Evolutionary conservation across 305 asterid genomes (phyloP).

Genomic region (Fraxinus nigra): DNA sequence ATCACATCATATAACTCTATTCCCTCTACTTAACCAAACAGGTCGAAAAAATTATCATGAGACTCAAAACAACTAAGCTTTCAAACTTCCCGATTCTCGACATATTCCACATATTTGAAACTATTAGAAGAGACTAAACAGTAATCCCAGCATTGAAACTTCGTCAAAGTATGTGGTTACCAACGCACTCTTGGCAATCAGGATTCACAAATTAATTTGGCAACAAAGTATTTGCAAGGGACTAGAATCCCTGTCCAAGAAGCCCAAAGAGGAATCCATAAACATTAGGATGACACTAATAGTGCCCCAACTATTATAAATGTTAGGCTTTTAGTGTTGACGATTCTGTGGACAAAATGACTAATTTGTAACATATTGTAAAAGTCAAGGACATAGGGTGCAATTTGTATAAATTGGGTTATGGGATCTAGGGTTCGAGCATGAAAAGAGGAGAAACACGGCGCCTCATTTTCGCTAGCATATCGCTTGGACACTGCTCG

Average conservation of each 20-base stretch:
- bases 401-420: no score
- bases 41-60: no score
- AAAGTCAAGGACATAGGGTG: no score
- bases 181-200: not conserved
- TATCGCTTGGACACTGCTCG: no score
- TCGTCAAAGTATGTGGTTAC: not conserved
- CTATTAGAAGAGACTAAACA: not conserved
- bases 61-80: not conserved
- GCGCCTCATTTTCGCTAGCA: no score
- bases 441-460: no score
- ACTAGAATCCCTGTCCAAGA: not conserved
- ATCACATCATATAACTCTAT: not conserved
- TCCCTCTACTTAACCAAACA: not conserved
- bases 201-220: not conserved
- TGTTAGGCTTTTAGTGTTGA: no score
- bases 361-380: no score
- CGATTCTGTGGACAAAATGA: no score
- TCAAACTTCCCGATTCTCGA: not conserved
- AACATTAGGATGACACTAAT: not conserved
- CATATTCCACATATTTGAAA: not conserved
- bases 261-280: not conserved
- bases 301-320: not conserved
- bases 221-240: not conserved
- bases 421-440: no score
- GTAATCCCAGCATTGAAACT: not conserved